Conservation (phyloP, 2,329 filamentous ascomycete species). For the Ophiostoma sp. region DNA sequence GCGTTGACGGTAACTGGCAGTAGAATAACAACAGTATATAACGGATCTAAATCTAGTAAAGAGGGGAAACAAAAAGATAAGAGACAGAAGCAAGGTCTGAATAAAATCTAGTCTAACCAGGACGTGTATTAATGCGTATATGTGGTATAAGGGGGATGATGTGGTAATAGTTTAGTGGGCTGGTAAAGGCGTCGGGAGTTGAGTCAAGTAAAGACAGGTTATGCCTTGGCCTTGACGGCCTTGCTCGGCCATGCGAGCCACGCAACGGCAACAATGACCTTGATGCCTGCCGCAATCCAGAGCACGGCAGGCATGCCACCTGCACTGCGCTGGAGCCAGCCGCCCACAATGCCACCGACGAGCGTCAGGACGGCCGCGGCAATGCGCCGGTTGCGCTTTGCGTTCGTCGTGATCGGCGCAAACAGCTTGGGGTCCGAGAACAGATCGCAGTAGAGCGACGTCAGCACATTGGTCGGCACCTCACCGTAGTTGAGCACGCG, state of each 20-base stretch:
- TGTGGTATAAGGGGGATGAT: not conserved
- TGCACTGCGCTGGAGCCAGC: slow-evolving; percentile 45
- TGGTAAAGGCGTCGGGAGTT: no score
- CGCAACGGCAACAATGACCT: slow-evolving; percentile 49
- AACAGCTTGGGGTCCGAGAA: slow-evolving; percentile 47
- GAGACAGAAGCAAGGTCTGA: not conserved
- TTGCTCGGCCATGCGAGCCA: slow-evolving; percentile 56
- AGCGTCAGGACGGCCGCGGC: slow-evolving; percentile 47
- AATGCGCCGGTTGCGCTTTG: slow-evolving; percentile 47
- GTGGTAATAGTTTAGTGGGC: no score
- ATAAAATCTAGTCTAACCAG: not conserved
- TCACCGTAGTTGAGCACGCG: slow-evolving; percentile 49
- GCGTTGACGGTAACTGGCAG: not conserved
- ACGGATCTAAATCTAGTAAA: not conserved
- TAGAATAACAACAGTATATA: not conserved
- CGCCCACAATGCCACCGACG: slow-evolving; percentile 46
- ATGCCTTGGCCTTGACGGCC: slow-evolving; percentile 7
- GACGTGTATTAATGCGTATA: not conserved
- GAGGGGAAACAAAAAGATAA: not conserved
- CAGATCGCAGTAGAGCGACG: slow-evolving; percentile 49
- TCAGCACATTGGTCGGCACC: slow-evolving; percentile 52
- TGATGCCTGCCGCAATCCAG: slow-evolving; percentile 55
- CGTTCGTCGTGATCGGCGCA: slow-evolving; percentile 40
- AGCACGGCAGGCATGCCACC: slow-evolving; percentile 40
- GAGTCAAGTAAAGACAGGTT: not conserved